Base-by-base conservation (phyloP, 768 basidiomycete species). In the Termitomyces sp. region DNA sequence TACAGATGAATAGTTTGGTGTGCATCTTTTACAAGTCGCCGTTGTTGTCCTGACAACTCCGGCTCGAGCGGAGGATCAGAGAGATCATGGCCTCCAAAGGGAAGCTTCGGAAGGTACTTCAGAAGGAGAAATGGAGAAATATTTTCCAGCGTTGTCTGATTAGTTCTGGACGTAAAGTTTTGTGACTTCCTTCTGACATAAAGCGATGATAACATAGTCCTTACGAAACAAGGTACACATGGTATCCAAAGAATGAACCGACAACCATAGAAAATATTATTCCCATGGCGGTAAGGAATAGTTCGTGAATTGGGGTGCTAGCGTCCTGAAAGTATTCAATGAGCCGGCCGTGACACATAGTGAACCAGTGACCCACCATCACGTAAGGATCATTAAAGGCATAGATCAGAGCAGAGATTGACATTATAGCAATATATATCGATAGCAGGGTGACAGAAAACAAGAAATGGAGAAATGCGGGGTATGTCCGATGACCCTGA, bases 91-190 rank as follows among this genome's bases (percentile, higher is more conserved):
- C 72, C 75, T n/a, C 74, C 69, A 0, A 64, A 70, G 35, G 85
- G 85, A 12, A 88, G 73, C 4, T 80, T 80, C 33, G 91, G 87
- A 28, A 92, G 74, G 64, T 90, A 72, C 55, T 86, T 83, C 52
- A 94, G 76, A 14, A 93, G 76, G 28, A 88, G 68, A 69, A 88
- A 92, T 1, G 89, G 89, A 0, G 89, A 83, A 40, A 92, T 77
- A 56, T 83, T 78, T 66, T 93, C 91, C 22, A 92, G 61, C 0
- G 91, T 93, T n/a, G 91, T 92, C 72, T 92, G 89, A 67, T 93
- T 93, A 28, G 86, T 91, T 36, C 90, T 92, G 59, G 35, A 54
- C n/a, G 28, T 52, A 9, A 35, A 14, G 35, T n/a, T 28, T 24
- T 16, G n/a, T 44, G 24, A 38, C 2, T 33, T 26, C 36, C 30